Conservation (phyloP, 305 asterid genomes). For the Fraxinus sp. region DNA sequence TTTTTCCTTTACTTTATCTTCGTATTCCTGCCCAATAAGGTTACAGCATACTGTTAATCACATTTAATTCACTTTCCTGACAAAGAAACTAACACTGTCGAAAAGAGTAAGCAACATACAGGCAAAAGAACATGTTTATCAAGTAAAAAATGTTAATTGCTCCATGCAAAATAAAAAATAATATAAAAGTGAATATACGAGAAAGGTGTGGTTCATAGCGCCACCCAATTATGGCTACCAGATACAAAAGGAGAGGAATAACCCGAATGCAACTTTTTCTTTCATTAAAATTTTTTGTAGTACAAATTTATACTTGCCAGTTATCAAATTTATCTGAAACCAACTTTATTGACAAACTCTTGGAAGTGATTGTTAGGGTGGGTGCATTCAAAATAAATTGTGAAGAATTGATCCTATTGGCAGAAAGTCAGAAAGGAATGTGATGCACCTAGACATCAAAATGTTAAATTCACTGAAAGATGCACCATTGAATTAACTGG, state of each 20-base stretch:
- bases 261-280: not conserved
- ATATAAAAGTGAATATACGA: not conserved
- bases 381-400: not conserved
- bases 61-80: constrained; percentile 3
- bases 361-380: not conserved
- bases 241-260: not conserved
- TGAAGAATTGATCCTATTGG: not conserved
- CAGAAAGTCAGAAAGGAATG: not conserved
- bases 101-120: not conserved
- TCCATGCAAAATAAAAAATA: not conserved
- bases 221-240: not conserved
- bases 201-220: not conserved
- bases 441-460: not conserved
- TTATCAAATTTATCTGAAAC: not conserved
- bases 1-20: constrained; percentile 86
- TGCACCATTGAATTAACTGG: not conserved
- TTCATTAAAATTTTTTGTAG: not conserved
- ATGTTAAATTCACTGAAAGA: not conserved
- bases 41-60: constrained; percentile 11
- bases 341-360: not conserved
- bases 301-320: not conserved
- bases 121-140: not conserved
- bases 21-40: constrained; percentile 66
- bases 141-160: not conserved
- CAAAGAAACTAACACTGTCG: not conserved